Evolutionary conservation across 176 grass and related monocot genomes (phyloP).

Genomic region (Urochloa ruziziensis): DNA sequence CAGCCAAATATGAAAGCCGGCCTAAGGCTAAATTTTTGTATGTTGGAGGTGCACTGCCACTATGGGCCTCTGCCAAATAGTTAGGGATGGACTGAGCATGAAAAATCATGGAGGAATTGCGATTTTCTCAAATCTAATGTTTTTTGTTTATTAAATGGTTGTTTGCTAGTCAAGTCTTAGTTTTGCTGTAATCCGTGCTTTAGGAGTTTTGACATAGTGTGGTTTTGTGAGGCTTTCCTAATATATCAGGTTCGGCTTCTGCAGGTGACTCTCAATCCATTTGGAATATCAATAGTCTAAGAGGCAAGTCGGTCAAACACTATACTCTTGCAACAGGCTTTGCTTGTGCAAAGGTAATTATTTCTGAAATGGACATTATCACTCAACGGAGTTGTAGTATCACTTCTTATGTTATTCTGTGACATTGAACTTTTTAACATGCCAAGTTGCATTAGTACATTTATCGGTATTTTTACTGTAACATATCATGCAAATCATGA

Average conservation of each 20-base stretch:
- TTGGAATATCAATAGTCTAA: slow-evolving; percentile 84
- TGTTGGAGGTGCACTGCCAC: slow-evolving; percentile 8
- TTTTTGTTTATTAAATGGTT: slow-evolving; percentile 3
- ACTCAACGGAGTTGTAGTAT: neutral
- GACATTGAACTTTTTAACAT: neutral
- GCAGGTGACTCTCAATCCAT: slow-evolving; percentile 86
- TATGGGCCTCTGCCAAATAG: neutral
- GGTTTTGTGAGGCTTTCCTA: slow-evolving; percentile 11
- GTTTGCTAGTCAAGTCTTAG: slow-evolving; percentile 11
- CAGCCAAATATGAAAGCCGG: neutral
- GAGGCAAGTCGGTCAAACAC: slow-evolving; percentile 70
- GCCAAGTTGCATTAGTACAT: neutral
- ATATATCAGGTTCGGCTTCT: slow-evolving; percentile 33
- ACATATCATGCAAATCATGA: neutral
- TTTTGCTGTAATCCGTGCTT: slow-evolving; percentile 5
- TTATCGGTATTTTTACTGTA: neutral
- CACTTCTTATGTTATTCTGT: neutral
- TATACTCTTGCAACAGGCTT: slow-evolving; percentile 67
- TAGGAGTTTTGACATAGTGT: slow-evolving; percentile 3
- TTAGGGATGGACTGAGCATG: neutral
- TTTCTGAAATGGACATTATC: slow-evolving; percentile 20
- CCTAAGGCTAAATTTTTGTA: slow-evolving; percentile 3
- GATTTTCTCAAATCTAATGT: neutral
- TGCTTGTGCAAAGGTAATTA: slow-evolving; percentile 84
- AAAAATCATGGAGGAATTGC: neutral